phyloP scores from a whole-genome alignment of 805 yeast genomes.

The Debaryomyces castellii region DNA sequence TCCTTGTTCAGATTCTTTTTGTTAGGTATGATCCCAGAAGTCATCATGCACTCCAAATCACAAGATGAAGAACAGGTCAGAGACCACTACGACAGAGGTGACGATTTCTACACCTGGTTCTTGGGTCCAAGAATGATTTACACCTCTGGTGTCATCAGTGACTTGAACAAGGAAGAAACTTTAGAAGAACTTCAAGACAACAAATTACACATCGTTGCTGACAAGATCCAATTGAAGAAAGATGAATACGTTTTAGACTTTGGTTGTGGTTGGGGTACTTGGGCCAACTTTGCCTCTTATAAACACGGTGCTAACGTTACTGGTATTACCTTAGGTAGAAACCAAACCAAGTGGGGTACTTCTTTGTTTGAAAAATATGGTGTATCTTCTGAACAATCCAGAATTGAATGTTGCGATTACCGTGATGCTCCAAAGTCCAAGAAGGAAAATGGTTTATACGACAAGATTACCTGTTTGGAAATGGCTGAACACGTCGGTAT shows the following conservation, averaged over 20 bases:
- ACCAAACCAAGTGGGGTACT: slow-evolving; percentile 91
- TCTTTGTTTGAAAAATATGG: slow-evolving; percentile 67
- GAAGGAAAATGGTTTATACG: slow-evolving; percentile 51
- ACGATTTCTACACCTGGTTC: slow-evolving; percentile 92
- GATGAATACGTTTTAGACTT: slow-evolving; percentile 80
- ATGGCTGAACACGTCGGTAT: slow-evolving; percentile 98
- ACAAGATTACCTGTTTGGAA: slow-evolving; percentile 87
- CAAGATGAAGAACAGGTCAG: slow-evolving; percentile 97
- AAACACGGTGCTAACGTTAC: slow-evolving; percentile 84
- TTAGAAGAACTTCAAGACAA: slow-evolving; percentile 84
- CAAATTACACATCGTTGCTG: slow-evolving; percentile 83
- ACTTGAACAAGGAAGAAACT: slow-evolving; percentile 68
- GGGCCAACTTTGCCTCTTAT: slow-evolving; percentile 79
- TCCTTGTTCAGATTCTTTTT: slow-evolving; percentile 77
- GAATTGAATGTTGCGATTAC: slow-evolving; percentile 80
- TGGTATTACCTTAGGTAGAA: slow-evolving; percentile 85
- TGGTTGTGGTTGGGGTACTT: slow-evolving; percentile 97
- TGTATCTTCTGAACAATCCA: slow-evolving; percentile 64
- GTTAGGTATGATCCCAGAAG: slow-evolving; percentile 90
- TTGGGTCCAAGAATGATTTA: slow-evolving; percentile 93
- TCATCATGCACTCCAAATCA: slow-evolving; percentile 84
- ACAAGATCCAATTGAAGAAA: slow-evolving; percentile 69
- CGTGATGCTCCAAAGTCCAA: slow-evolving; percentile 80
- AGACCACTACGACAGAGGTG: slow-evolving; percentile 95
- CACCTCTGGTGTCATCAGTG: slow-evolving; percentile 81